A percentile compares a stretch with the other conserved stretches of the same genome.
These are phyloP conservation scores for Colletotrichum sp. DNA, from an alignment of 2,329 filamentous ascomycete species.

Conservation along the genomic window DNA sequence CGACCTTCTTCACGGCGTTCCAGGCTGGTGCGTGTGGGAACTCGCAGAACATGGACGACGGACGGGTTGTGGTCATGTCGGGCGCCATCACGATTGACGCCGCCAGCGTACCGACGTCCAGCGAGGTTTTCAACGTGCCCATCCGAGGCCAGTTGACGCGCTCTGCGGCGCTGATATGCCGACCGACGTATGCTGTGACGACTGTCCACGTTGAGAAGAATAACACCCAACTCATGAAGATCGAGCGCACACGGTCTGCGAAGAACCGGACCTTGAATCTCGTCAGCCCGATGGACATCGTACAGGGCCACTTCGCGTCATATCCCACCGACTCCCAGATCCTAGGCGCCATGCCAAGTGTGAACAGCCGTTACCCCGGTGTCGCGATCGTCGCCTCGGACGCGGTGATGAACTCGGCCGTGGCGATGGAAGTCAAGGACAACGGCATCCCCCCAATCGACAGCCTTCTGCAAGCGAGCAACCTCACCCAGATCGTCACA, in stretches of 20 bases:
- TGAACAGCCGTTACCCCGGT: slow-evolving; percentile 24
- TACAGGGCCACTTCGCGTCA: slow-evolving; percentile 26
- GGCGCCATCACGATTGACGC: slow-evolving; percentile 23
- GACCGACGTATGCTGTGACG: slow-evolving; percentile 27
- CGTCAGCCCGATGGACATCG: slow-evolving; percentile 29
- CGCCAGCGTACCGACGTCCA: background rate
- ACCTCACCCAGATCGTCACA: slow-evolving; percentile 28
- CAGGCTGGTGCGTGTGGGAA: slow-evolving; percentile 24
- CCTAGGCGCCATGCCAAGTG: background rate
- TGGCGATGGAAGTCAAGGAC: slow-evolving; percentile 30
- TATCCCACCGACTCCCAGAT: slow-evolving; percentile 19
- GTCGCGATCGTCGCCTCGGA: slow-evolving; percentile 33
- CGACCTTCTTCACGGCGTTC: slow-evolving; percentile 25
- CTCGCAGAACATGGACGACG: slow-evolving; percentile 20
- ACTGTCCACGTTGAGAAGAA: slow-evolving; percentile 27
- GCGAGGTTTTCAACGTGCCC: slow-evolving; percentile 4
- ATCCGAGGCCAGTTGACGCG: slow-evolving; percentile 24
- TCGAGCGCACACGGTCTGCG: slow-evolving; percentile 2
- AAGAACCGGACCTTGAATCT: slow-evolving; percentile 17
- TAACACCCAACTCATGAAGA: slow-evolving; percentile 22
- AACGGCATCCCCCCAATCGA: slow-evolving; percentile 24
- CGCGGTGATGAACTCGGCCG: slow-evolving; percentile 34
- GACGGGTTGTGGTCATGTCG: slow-evolving; percentile 28
- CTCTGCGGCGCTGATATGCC: slow-evolving; percentile 31
- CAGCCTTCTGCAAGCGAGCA: slow-evolving; percentile 26